Base-by-base conservation (phyloP, 148 eudicot genomes). In the Arctostaphylos glauca region DNA sequence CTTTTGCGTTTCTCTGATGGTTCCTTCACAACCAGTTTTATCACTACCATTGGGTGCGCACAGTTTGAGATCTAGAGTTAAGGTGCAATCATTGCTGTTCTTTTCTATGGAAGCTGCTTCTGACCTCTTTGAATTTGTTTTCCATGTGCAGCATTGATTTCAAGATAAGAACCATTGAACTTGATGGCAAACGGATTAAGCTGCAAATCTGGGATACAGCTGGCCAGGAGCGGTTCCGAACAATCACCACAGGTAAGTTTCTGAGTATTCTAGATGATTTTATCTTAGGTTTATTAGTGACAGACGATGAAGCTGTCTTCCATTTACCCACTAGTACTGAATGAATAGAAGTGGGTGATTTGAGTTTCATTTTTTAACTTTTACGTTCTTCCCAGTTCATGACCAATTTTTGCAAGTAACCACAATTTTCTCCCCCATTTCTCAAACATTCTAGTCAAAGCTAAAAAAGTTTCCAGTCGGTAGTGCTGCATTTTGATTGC, bases 1-100 rank as follows among this genome's bases (percentile, higher is more conserved):
- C 98, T 93, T 74, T 90, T 95, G 90, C 98, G 98, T 80, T 95
- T 95, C 84, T 95, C 98, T 81, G 98, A 93, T 89, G 98, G 98
- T 76, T 95, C 98, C 81, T 93, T 95, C 89, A 95, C 98, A 3
- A 95, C 97, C 56, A 95, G 97, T 84, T 95, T 95, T 87, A 93
- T 95, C 87, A 95, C 98, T 50, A 95, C 98, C 80, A 95, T 95
- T 80, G 98, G 98, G 97, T 95, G 81, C 81, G 89, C 75, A 41
- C 59, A 66, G 56, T 67, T 44, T 54, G 16, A 49, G 59, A 76
- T 49, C 48, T 52, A 3, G 8, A 41, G 50, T 56, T 66, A 64
- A 82, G 31, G 21, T 76, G 74, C 67, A 31, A 68, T 58, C 9
- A 41, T 76, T 81, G 12, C 14, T 77, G 62, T 59, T 44, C 64